Base-by-base conservation (phyloP, 129 eudicot species). In the Centella asiatica region DNA sequence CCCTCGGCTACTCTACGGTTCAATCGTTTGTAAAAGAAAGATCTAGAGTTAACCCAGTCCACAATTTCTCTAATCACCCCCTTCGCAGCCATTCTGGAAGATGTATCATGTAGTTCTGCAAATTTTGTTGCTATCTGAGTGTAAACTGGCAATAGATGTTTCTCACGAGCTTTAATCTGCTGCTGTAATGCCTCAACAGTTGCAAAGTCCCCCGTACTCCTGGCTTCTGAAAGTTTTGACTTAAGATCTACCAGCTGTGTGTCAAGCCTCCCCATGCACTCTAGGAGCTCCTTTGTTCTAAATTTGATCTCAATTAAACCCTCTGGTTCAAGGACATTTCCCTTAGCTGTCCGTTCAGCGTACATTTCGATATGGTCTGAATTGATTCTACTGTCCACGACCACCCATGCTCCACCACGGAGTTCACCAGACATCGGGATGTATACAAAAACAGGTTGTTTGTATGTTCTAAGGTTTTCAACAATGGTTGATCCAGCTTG, bases 321-420 rank as follows among this genome's bases (percentile, higher is more conserved):
- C 74, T 93, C 99, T 0, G 99, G 96, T 74, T 93, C 99, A 8
- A 93, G 88, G 40, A 93, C 99, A 40, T 93, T 93, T 51, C 99
- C 99, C 69, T 75, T 93, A 0, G 95, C 99, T 0, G 96, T 87
- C 24, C 77, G 79, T 60, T 93, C 99, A 0, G 99, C 99, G 22
- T 82, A 93, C 99, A 93, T 93, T 53, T 93, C 99, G 1, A 93
- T 83, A 44, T 88, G 89, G 40, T 93, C 96, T 0, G 95, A 82
- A 56, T 93, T 93, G 47, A 93, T 93, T 56, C 84, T 80, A 44
- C 99, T 88, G 56, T 93, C 99, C 14, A 93, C 84, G 29, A 93
- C 99, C 34, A 93, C 99, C 99, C 99, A 93, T 1, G 99, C 96
- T 26, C 99, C 99, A 8, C 99, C 99, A 19, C 99, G 95, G 52